Evolutionary conservation across 768 basidiomycete species (phyloP).

Genomic region (Leucogyrophana mollusca): DNA sequence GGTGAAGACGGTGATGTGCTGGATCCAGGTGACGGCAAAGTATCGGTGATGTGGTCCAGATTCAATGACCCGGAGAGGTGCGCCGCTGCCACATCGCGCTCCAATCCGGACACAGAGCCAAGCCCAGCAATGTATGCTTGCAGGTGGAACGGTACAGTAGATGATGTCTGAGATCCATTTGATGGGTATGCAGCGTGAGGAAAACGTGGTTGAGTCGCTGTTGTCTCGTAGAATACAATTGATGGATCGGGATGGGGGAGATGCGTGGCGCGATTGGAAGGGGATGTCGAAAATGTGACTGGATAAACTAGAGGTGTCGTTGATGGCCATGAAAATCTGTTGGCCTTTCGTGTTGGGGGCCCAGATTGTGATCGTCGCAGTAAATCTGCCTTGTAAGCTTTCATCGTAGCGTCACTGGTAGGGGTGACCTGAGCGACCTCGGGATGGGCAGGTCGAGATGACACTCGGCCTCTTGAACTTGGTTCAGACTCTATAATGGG

Average conservation of each 20-base stretch:
- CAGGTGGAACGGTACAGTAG: constrained; percentile 31
- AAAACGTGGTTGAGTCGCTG: constrained; percentile 31
- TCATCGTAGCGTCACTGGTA: constrained; percentile 8
- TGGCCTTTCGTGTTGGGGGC: constrained; percentile 35
- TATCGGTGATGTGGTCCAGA: too few relatives aligned
- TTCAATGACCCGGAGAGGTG: too few relatives aligned
- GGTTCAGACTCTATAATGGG: constrained; percentile 9
- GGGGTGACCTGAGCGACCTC: constrained; percentile 6
- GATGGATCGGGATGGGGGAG: constrained; percentile 41
- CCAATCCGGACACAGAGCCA: too few relatives aligned
- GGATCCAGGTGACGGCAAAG: too few relatives aligned
- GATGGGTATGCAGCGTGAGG: constrained; percentile 24
- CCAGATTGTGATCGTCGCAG: constrained; percentile 45
- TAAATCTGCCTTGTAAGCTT: constrained; percentile 36
- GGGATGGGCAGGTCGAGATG: constrained; percentile 12
- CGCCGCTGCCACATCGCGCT: constrained; percentile 3
- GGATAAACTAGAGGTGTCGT: constrained; percentile 39
- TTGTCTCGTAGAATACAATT: constrained; percentile 72
- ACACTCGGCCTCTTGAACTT: constrained; percentile 24
- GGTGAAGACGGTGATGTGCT: constrained; percentile 13
- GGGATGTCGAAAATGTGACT: constrained; percentile 46
- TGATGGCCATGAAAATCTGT: constrained; percentile 40
- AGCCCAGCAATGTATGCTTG: constrained; percentile 2
- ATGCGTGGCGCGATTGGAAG: constrained; percentile 28
- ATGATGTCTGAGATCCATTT: constrained; percentile 31